These are phyloP conservation scores for Calonectria pauciramosa DNA, from an alignment of 2,329 filamentous ascomycete species.

Conservation along the genomic window DNA sequence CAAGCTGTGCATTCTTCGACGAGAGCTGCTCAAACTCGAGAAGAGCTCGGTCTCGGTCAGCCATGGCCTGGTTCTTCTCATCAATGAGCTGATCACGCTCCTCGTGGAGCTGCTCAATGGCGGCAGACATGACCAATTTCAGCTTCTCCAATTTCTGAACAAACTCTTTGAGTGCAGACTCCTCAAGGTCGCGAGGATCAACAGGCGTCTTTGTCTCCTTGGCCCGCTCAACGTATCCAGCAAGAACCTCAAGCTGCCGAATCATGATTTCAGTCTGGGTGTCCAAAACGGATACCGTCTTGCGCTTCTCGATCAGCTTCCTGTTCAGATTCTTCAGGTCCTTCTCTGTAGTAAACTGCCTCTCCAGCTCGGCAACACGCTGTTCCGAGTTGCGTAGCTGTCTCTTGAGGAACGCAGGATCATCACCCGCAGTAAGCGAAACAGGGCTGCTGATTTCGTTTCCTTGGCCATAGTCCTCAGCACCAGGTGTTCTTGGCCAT, in stretches of 20 bases:
- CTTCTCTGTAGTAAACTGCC: constrained; percentile 77
- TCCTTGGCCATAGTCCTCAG: constrained; percentile 64
- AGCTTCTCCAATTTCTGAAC: constrained; percentile 79
- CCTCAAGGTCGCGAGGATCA: constrained; percentile 86
- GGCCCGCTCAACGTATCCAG: constrained; percentile 87
- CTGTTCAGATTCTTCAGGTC: constrained; percentile 84
- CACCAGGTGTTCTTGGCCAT: constrained; percentile 77
- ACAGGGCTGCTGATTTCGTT: constrained; percentile 81
- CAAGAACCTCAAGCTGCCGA: constrained; percentile 89
- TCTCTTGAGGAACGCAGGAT: constrained; percentile 76
- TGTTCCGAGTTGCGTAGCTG: constrained; percentile 87
- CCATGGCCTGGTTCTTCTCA: constrained; percentile 84
- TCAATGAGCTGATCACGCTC: constrained; percentile 87
- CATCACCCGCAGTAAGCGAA: constrained; percentile 74
- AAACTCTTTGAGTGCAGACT: constrained; percentile 91
- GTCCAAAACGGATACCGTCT: constrained; percentile 94
- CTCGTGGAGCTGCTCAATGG: constrained; percentile 72
- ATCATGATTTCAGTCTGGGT: constrained; percentile 97
- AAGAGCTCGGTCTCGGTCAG: constrained; percentile 92
- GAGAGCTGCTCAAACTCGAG: constrained; percentile 97
- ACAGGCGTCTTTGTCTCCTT: constrained; percentile 86
- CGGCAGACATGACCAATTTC: constrained; percentile 69
- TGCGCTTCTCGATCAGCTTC: constrained; percentile 91
- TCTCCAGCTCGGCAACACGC: constrained; percentile 86
- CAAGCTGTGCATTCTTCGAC: constrained; percentile 92